Evolutionary conservation across 31 red algal species (phyloP).

Genomic region (Pterothamnion heteromorphum): DNA sequence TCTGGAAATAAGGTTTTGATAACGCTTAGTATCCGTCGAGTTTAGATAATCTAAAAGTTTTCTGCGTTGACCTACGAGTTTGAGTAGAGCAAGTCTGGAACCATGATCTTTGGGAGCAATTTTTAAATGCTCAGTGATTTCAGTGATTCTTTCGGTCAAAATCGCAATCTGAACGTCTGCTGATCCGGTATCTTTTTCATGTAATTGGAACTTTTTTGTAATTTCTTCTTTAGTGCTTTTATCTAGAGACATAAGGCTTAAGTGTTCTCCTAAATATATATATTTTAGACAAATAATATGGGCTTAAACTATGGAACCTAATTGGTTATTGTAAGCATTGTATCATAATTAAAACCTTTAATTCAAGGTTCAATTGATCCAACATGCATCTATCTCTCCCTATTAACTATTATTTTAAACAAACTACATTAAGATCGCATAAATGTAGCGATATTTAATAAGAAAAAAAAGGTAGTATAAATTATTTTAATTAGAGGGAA

Average conservation of each 20-base stretch:
- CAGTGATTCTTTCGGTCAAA: background rate
- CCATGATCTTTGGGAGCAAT: background rate
- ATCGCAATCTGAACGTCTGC: slow-evolving; percentile 7
- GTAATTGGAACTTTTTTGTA: background rate
- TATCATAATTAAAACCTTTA: background rate
- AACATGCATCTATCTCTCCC: too few relatives aligned
- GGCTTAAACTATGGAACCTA: background rate
- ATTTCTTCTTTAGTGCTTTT: background rate
- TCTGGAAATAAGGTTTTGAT: background rate
- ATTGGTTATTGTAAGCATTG: background rate
- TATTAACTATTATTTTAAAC: too few relatives aligned
- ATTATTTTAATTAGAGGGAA: too few relatives aligned
- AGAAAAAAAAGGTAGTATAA: too few relatives aligned
- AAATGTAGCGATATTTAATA: too few relatives aligned
- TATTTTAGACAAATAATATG: background rate
- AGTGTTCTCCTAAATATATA: too few relatives aligned
- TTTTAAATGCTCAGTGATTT: background rate
- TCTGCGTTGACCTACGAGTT: background rate
- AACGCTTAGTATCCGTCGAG: background rate
- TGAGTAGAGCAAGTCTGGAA: background rate
- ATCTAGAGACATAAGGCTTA: background rate
- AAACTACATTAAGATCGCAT: too few relatives aligned
- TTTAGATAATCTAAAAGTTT: background rate
- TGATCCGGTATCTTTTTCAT: background rate
- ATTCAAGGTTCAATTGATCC: too few relatives aligned